A percentile compares a stretch with the other conserved stretches of the same genome.
These are phyloP conservation scores for Bolboschoenoplectus hybrid DNA, from an alignment of 202 grass and related monocot species.

Conservation along the genomic window DNA sequence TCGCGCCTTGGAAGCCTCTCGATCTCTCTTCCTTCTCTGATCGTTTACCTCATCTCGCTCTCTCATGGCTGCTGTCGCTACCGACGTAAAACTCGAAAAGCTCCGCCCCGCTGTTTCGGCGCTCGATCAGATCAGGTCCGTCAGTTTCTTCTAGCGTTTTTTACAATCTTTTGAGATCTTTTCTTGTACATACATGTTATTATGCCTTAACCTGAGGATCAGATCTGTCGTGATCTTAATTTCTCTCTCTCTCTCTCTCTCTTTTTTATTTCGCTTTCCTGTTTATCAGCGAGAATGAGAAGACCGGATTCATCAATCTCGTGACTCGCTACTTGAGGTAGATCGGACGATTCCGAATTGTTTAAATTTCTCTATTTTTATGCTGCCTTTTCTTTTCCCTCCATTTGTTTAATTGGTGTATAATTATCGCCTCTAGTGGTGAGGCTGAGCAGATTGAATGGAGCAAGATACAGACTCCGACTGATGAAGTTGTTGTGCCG, in stretches of 20 bases:
- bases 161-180: constrained; percentile 26
- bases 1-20: constrained; percentile 49
- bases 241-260: not conserved
- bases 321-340: constrained; percentile 84
- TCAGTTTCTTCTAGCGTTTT: not conserved
- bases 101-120: constrained; percentile 54
- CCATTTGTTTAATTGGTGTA: constrained; percentile 23
- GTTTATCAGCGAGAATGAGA: constrained; percentile 80
- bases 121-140: constrained; percentile 81
- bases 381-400: not conserved
- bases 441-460: constrained; percentile 96
- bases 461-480: constrained; percentile 98
- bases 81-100: constrained; percentile 63
- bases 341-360: constrained; percentile 5
- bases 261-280: not conserved
- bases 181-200: not conserved
- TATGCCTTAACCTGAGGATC: not conserved
- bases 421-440: constrained; percentile 48
- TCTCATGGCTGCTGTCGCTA: constrained; percentile 47
- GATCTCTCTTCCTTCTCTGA: constrained; percentile 39
- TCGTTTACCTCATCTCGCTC: constrained; percentile 11
- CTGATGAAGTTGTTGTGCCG: constrained; percentile 87
- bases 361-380: not conserved
- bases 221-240: constrained; percentile 35
- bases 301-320: constrained; percentile 81